These are phyloP conservation scores for Plectosphaerella sp. DNA, from an alignment of 2,329 filamentous ascomycete genomes.

Conservation along the genomic window DNA sequence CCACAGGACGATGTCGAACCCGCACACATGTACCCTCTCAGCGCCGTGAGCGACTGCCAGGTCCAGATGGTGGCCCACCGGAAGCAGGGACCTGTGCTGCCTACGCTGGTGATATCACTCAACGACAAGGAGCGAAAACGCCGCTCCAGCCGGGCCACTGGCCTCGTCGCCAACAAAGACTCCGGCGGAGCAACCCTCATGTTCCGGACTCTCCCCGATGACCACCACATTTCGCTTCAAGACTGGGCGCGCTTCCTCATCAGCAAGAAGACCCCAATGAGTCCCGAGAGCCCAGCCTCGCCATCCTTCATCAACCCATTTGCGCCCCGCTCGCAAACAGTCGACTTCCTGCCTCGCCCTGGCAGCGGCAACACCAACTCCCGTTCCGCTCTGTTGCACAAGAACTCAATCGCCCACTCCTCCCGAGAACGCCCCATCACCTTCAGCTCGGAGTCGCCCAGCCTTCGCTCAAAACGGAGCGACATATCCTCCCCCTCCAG, in stretches of 20 bases:
- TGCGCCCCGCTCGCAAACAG: slow-evolving; percentile 23
- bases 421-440: slow-evolving; percentile 45
- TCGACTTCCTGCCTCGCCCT: slow-evolving; percentile 37
- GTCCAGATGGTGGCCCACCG: slow-evolving; percentile 56
- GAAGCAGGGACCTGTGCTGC: slow-evolving; percentile 55
- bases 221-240: slow-evolving; percentile 45
- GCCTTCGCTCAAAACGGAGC: slow-evolving; percentile 57
- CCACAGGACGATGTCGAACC: slow-evolving; percentile 49
- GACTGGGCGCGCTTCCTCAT: slow-evolving; percentile 57
- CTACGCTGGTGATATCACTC: slow-evolving; percentile 55
- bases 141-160: slow-evolving; percentile 58
- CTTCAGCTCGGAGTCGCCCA: slow-evolving; percentile 54
- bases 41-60: slow-evolving; percentile 50
- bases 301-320: slow-evolving; percentile 53
- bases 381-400: slow-evolving; percentile 38
- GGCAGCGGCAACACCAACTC: slow-evolving; percentile 35
- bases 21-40: slow-evolving; percentile 48
- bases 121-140: slow-evolving; percentile 60
- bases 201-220: slow-evolving; percentile 52
- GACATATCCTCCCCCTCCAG: slow-evolving; percentile 57
- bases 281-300: slow-evolving; percentile 48
- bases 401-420: slow-evolving; percentile 42
- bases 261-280: slow-evolving; percentile 37
- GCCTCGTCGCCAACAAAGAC: slow-evolving; percentile 49
- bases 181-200: slow-evolving; percentile 43